Conservation (phyloP, 352 stramenopile species). For the Pythium vanterpoolii region DNA sequence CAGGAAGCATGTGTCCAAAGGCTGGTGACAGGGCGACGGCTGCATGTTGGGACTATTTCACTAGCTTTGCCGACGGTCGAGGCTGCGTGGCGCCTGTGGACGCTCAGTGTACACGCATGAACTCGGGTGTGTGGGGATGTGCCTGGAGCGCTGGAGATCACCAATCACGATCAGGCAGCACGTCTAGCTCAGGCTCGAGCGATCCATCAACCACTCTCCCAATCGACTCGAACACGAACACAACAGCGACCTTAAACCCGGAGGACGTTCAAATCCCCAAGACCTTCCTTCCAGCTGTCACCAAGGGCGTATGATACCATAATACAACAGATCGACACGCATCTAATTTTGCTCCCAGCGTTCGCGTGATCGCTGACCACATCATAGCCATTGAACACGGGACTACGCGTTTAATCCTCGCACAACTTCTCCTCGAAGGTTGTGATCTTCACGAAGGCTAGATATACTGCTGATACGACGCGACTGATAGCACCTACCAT, state of each 20-base stretch:
- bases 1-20: slow-evolving; percentile 45
- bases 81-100: slow-evolving; percentile 50
- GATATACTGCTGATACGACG: no score
- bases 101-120: slow-evolving; percentile 45
- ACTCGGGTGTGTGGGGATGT: slow-evolving; percentile 64
- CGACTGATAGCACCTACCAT: no score
- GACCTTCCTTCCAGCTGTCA: neutral
- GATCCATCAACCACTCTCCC: neutral
- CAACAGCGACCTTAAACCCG: neutral
- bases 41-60: slow-evolving; percentile 49
- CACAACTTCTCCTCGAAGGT: neutral
- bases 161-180: slow-evolving; percentile 8
- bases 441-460: no score
- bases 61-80: slow-evolving; percentile 38
- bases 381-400: neutral
- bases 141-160: slow-evolving; percentile 25
- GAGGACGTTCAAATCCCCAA: slow-evolving; percentile 9
- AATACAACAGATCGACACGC: neutral
- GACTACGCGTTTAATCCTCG: no score
- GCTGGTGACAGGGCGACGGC: slow-evolving; percentile 47
- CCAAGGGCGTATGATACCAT: neutral
- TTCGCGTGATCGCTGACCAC: no score
- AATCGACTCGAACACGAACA: neutral
- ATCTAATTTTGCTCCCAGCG: neutral
- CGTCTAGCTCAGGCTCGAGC: no score